These are phyloP conservation scores for Trypanosoma melophagium DNA, from an alignment of 208 protist species.

Conservation along the genomic window DNA sequence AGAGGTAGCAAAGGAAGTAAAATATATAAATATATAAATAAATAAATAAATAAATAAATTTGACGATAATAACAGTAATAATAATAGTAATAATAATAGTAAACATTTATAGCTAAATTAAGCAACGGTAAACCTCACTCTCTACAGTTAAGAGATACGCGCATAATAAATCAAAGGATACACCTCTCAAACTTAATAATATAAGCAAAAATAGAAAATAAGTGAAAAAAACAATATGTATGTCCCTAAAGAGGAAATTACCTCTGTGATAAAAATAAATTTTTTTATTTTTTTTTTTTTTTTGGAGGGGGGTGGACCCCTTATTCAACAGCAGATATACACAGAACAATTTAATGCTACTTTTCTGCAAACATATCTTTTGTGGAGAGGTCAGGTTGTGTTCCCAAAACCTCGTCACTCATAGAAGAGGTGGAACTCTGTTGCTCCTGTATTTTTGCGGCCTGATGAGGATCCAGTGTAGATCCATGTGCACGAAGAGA, in stretches of 20 bases:
- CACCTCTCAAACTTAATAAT: neutral
- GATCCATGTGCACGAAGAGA: constrained; percentile 44
- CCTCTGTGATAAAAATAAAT: constrained; percentile 1
- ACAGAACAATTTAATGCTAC: neutral
- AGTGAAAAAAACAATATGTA: constrained; percentile 20
- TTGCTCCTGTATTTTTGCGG: constrained; percentile 49
- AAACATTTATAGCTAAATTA: no score
- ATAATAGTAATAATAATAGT: no score
- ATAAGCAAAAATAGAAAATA: constrained; percentile 18
- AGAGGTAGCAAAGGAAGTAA: no score
- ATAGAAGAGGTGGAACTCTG: constrained; percentile 23
- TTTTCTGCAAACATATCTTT: constrained; percentile 59
- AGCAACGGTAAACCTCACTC: no score
- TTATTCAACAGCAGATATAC: constrained; percentile 3
- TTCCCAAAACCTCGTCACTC: constrained; percentile 42
- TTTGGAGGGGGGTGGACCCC: no score
- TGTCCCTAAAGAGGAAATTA: neutral
- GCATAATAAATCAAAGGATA: no score
- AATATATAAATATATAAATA: no score
- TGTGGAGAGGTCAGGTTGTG: constrained; percentile 44
- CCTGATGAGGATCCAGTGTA: constrained; percentile 57
- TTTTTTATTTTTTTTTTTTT: no score
- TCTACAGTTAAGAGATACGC: no score
- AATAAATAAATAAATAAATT: no score
- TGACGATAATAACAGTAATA: no score